These are phyloP conservation scores for Porcisia hertigi DNA, from an alignment of 208 protist genomes.

Conservation along the genomic window DNA sequence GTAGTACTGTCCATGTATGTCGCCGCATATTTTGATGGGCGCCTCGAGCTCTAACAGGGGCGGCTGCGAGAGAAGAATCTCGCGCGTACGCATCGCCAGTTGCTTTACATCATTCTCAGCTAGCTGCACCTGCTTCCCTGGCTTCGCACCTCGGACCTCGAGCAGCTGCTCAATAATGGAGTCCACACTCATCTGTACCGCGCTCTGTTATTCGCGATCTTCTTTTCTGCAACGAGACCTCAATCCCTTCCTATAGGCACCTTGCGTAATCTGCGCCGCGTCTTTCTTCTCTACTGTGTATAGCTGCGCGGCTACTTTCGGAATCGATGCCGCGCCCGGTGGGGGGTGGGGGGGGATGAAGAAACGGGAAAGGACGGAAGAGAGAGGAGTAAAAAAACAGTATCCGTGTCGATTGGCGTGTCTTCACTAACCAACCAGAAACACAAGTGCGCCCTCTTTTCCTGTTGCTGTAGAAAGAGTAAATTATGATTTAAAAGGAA, in stretches of 20 bases:
- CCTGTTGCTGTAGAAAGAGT: background rate
- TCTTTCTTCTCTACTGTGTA: background rate
- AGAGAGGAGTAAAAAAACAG: too few relatives aligned
- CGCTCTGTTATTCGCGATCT: background rate
- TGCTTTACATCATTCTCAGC: conserved; percentile 89
- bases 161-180: conserved; percentile 93
- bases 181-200: conserved; percentile 72
- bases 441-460: background rate
- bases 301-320: background rate
- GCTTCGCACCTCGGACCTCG: conserved; percentile 88
- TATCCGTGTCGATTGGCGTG: background rate
- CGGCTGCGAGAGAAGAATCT: conserved; percentile 89
- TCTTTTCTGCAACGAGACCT: background rate
- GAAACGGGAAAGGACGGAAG: too few relatives aligned
- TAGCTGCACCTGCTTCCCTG: conserved; percentile 88
- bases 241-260: background rate
- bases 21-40: conserved; percentile 95
- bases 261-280: background rate
- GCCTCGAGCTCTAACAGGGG: conserved; percentile 90
- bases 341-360: background rate
- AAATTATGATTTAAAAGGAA: background rate
- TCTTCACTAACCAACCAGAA: background rate
- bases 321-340: background rate
- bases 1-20: conserved; percentile 99
- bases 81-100: conserved; percentile 76